phyloP scores from a whole-genome alignment of 2,329 filamentous ascomycete species.

The Fusarium sambucinum region DNA sequence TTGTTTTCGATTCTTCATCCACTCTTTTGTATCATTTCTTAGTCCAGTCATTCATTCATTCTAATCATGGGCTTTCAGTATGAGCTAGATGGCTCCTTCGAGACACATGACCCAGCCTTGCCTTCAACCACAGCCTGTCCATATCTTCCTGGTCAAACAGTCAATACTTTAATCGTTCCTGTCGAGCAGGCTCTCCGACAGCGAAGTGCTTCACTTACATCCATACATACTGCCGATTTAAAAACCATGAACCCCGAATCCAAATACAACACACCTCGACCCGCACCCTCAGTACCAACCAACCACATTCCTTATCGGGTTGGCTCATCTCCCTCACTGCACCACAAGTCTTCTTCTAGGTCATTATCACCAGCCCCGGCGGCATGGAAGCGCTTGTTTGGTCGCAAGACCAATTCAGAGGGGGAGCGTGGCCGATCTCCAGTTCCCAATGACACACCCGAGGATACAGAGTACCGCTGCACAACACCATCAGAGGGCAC shows the following conservation, averaged over 20 bases:
- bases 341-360: constrained; percentile 58
- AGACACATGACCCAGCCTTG: constrained; percentile 78
- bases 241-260: constrained; percentile 83
- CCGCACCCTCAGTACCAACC: constrained; percentile 57
- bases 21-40: constrained; percentile 25
- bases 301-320: constrained; percentile 45
- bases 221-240: constrained; percentile 67
- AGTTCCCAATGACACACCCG: constrained; percentile 44
- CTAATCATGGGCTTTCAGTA: constrained; percentile 69
- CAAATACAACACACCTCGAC: constrained; percentile 78
- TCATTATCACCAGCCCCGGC: constrained; percentile 63
- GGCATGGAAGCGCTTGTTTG: constrained; percentile 65
- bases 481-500: constrained; percentile 55
- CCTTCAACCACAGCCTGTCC: constrained; percentile 85
- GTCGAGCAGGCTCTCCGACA: constrained; percentile 71
- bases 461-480: constrained; percentile 38
- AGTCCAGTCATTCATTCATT: constrained; percentile 29
- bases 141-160: constrained; percentile 85
- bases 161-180: constrained; percentile 88
- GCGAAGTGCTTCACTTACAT: constrained; percentile 75
- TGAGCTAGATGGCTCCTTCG: constrained; percentile 80
- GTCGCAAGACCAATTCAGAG: constrained; percentile 55
- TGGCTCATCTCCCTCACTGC: constrained; percentile 50
- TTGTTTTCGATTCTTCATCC: constrained; percentile 20
- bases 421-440: constrained; percentile 52